Conservation (phyloP, 2,329 filamentous ascomycete genomes). For the Pseudogymnoascus verrucosus region DNA sequence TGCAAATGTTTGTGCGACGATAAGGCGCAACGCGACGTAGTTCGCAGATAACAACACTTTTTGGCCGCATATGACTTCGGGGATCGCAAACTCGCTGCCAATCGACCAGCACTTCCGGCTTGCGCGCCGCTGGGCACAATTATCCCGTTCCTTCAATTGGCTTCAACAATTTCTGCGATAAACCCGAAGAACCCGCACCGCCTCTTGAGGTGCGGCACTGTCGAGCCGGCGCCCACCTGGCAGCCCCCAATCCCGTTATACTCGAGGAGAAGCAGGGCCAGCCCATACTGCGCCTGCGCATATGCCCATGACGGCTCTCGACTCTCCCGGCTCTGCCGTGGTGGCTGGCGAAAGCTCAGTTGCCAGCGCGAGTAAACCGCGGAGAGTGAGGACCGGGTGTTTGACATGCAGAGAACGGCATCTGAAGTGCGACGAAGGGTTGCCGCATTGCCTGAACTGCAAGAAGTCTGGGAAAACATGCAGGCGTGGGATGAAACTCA, state of each 20-base stretch:
- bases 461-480: conserved; percentile 79
- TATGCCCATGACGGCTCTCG: conserved; percentile 23
- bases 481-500: conserved; percentile 77
- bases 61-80: conserved; percentile 1
- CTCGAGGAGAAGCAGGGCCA: neutral
- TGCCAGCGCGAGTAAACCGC: conserved; percentile 50
- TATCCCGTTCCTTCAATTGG: neutral
- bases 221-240: neutral
- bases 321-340: conserved; percentile 11
- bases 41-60: neutral
- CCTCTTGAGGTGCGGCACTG: neutral
- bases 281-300: neutral
- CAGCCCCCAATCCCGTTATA: neutral
- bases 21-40: conserved; percentile 8
- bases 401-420: conserved; percentile 84
- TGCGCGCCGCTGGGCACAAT: neutral
- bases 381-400: conserved; percentile 81
- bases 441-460: conserved; percentile 64
- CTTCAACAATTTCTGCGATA: neutral
- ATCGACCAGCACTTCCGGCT: neutral
- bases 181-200: neutral
- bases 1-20: conserved; percentile 5
- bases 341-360: conserved; percentile 16
- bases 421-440: conserved; percentile 78
- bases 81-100: conserved; percentile 3